Evolutionary conservation across 2,329 filamentous ascomycete genomes (phyloP), one percentile per base, ranked within the genome.

Genomic region (Aspergillaceae sp.): DNA sequence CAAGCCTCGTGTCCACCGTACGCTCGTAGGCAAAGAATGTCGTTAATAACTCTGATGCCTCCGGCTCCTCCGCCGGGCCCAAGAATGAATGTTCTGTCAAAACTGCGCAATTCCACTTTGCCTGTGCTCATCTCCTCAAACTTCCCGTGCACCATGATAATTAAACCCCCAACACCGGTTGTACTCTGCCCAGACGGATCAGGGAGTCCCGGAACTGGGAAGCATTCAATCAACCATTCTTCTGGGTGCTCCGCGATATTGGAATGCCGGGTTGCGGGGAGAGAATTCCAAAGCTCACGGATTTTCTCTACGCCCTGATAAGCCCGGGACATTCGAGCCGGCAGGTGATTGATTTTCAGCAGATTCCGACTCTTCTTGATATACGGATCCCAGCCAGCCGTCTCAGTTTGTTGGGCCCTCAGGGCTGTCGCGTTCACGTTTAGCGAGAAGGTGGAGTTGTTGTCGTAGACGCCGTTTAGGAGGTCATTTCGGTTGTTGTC

Each of bases 171-270:
- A 19, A 91, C 86, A 4, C 86, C 87, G 19, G 72, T 70, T 1
- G 70, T 62, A 50, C 75, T 83, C 52, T 83, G 68, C 1, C 82
- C 80, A 8, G 75, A 77, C 2, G 82, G 82, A 56, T 94, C 87
- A 2, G 78, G 76, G 27, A 94, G 74, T 32, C 83, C 82, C 1
- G 83, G 78, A 32, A 90, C 72, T 10, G 84, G 77, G 56, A 88
- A 83, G 54, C 87, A 90, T 66, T 94, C 88, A 60, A 94, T 81
- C 44, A 88, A 79, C 75, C 88, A 94, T 56, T 89, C 86, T 58
- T 79, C 74, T 8, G 82, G 68, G 41, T 87, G 79, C 1, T 76
- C 69, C 42, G 75, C 72, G 51, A 94, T 77, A 57, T 84, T 77
- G 1, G 87, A 84, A 61, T 95, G 89, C 40, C 77, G 78, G 6